phyloP scores from a whole-genome alignment of 2,329 filamentous ascomycete genomes.

The Dendrostoma leiphaemia region DNA sequence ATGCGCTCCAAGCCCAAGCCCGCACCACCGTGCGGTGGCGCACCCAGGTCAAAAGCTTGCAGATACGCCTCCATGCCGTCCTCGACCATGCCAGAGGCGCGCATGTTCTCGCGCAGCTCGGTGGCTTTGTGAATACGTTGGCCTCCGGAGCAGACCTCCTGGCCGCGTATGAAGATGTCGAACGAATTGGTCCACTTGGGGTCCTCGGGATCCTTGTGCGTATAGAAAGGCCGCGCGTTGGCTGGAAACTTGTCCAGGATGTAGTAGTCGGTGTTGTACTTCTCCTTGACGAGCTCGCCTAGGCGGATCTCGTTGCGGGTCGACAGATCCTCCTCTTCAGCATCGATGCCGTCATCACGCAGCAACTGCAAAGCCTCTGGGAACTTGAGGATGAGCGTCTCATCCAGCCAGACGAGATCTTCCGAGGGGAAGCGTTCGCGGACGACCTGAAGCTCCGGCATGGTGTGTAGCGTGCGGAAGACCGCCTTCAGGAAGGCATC shows the following conservation, averaged over 20 bases:
- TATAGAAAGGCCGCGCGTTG: constrained; percentile 84
- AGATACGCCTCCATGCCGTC: constrained; percentile 89
- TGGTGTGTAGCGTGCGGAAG: constrained; percentile 60
- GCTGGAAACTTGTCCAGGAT: constrained; percentile 91
- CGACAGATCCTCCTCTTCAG: constrained; percentile 74
- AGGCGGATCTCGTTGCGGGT: constrained; percentile 86
- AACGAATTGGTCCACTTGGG: constrained; percentile 82
- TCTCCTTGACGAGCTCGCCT: constrained; percentile 80
- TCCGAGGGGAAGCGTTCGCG: constrained; percentile 84
- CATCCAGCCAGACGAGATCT: constrained; percentile 81
- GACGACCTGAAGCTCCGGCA: constrained; percentile 72
- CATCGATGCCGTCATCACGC: constrained; percentile 72
- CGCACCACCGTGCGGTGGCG: constrained; percentile 84
- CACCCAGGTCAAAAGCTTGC: constrained; percentile 82
- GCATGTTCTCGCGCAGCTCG: constrained; percentile 76
- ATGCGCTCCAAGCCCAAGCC: constrained; percentile 89
- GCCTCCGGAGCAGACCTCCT: constrained; percentile 89
- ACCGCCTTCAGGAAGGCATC: constrained; percentile 74
- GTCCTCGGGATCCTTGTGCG: constrained; percentile 77
- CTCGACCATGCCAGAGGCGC: constrained; percentile 70
- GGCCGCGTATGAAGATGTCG: constrained; percentile 89
- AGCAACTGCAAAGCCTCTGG: constrained; percentile 77
- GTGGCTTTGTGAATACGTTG: constrained; percentile 85
- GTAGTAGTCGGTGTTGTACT: constrained; percentile 88
- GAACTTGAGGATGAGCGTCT: constrained; percentile 82